Base-by-base conservation (phyloP, 805 yeast species). In the Grigorovia yakushimaensis region DNA sequence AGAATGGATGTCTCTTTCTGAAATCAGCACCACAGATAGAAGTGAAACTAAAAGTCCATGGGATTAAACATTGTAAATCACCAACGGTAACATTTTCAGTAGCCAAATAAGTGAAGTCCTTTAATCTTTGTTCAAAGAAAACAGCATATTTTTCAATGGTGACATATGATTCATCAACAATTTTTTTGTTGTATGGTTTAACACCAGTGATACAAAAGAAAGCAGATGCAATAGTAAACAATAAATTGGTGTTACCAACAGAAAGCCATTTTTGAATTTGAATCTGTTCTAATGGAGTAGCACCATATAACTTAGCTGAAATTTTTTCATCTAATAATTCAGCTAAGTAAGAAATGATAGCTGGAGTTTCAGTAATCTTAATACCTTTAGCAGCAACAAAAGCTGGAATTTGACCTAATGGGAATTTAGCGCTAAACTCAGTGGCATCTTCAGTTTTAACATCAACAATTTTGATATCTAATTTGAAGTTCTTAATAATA, bases 111-210 rank as follows among this genome's bases (percentile, higher is more conserved):
- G 91, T 82, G 78, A 72, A 72, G 57, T 74, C 73, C 54, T 73
- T 66, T 61, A 81, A 73, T 73, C 81, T 77, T 41, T 65, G 62
- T 70, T 84, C 91, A 50, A 74, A 68, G 44, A 75, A 52, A 22
- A 63, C 58, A 54, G 73, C 67, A 49, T 66, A 61, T 39, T 58
- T 60, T 44, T 72, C 74, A 54, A 74, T 57, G 47, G 58, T 53
- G 39, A 62, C 76, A 22, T 46, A 45, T 45, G 68, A 64, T 37
- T 70, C 72, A 51, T 82, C 84, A 51, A 76, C 76, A 47, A 54
- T 64, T 54, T 82, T 83, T 79, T 86, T 85, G 84, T 87, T 84
- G 85, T 77, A 88, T 56, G 93, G 89, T 46, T 51, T 62, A 43
- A 58, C 62, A 59, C 95, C 96, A 36, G 66, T 56, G 49, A 81